Base-by-base conservation (phyloP, 1,139 yeast species). In the Eremothecium cymbalariae region DNA sequence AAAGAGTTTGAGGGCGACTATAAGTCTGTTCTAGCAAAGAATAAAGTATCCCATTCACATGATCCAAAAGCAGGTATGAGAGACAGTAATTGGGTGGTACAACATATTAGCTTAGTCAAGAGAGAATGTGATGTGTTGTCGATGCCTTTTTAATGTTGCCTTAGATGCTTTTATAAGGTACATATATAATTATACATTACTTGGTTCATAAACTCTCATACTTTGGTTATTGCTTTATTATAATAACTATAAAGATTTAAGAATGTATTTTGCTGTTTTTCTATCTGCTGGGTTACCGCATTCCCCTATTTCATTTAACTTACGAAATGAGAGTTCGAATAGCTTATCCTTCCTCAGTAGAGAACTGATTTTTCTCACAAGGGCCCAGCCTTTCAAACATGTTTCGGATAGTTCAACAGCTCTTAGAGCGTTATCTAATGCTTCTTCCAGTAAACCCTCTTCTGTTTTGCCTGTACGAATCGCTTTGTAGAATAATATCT, bases 1-100 rank as follows among this genome's bases (percentile, higher is more conserved):
- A 79, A 78, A 53, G 73, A 69, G 44, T 84, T 77, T 52, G 94
- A 88, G 55, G 75, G 69, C 25, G 64, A 68, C 3, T 86, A 84
- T 59, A 68, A 65, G 11, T 69, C 66, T 18, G 68, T 86, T n/a
- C 53, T 67, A 20, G 56, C 60, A 29, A 64, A 63, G 25, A 46
- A 48, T 30, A 42, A 39, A 13, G 21, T 40, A 15, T 51, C 67
- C 1, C 66, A 63, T 34, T 53, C 67, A 1, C 67, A 63, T 32
- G 97, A 88, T 55, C 90, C 88, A 16, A 79, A 90, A 44, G 74
- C 77, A 35, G 67, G 71, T 28, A 58, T 90, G 35, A 67, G 97
- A 40, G 96, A 90, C 55, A 70, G 80, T 21, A 75, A 81, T 54
- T 85, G 95, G 95, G 84, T 84, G 2, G 66, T 78, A 6, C 68